These are phyloP conservation scores for Marasmius oreades DNA, from an alignment of 1,284 basidiomycete genomes.

Conservation along the genomic window DNA sequence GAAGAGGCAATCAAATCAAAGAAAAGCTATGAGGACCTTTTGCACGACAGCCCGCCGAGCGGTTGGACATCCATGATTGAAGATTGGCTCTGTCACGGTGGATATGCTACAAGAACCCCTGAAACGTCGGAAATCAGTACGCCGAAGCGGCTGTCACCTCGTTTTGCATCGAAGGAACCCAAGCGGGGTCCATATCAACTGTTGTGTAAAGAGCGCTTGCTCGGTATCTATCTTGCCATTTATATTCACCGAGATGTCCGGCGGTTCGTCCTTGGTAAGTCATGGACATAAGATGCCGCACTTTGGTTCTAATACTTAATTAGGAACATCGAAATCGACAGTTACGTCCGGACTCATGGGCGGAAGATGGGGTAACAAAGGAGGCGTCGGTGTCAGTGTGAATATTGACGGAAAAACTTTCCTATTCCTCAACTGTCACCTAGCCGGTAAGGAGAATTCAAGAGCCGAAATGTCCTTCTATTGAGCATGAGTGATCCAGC, in stretches of 20 bases:
- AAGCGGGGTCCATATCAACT: constrained; percentile 73
- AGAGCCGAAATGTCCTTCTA: not conserved
- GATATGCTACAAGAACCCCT: constrained; percentile 25
- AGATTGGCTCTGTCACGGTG: constrained; percentile 63
- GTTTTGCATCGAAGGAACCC: constrained; percentile 35
- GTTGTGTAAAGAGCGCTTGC: constrained; percentile 80
- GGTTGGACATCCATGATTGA: constrained; percentile 76
- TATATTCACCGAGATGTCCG: constrained; percentile 68
- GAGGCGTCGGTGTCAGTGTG: constrained; percentile 80
- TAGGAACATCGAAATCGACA: constrained; percentile 64
- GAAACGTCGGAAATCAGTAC: constrained; percentile 32
- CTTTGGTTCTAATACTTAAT: not conserved
- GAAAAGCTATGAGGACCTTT: constrained; percentile 31
- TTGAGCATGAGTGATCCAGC: constrained; percentile 40
- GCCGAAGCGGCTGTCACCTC: constrained; percentile 34
- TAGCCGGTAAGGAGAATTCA: constrained; percentile 60
- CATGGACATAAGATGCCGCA: no score
- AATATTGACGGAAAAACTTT: constrained; percentile 72
- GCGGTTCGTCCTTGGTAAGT: constrained; percentile 54
- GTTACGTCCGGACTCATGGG: constrained; percentile 87
- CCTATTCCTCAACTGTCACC: constrained; percentile 83
- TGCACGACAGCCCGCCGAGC: constrained; percentile 31
- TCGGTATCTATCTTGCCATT: constrained; percentile 81
- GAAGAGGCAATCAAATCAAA: constrained; percentile 26
- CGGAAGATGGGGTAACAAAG: constrained; percentile 84